These are phyloP conservation scores for Backusella australiensis DNA, from an alignment of 192 early-diverging fungal genomes.

Conservation along the genomic window DNA sequence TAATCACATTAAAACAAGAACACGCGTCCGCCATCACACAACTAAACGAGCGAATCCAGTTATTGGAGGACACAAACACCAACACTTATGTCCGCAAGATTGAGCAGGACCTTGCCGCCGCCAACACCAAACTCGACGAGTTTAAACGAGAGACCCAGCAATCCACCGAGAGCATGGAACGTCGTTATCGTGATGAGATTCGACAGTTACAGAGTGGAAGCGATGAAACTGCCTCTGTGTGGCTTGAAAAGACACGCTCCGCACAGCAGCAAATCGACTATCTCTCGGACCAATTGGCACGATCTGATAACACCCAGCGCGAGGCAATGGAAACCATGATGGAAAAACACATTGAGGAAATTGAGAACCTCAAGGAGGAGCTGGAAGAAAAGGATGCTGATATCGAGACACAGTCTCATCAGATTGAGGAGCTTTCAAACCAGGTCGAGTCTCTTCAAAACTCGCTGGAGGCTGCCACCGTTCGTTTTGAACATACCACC, in stretches of 20 bases:
- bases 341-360: background rate
- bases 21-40: background rate
- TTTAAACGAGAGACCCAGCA: background rate
- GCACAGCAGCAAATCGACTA: conserved; percentile 17
- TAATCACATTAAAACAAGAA: background rate
- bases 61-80: background rate
- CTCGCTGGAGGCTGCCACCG: conserved; percentile 21
- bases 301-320: background rate
- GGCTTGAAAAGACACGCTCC: conserved; percentile 25
- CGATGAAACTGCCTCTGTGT: conserved; percentile 27
- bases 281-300: conserved; percentile 3
- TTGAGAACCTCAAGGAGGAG: background rate
- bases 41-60: background rate
- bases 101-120: background rate
- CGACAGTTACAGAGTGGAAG: conserved; percentile 22
- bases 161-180: conserved; percentile 13
- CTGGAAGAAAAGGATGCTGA: conserved; percentile 9
- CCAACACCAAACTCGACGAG: background rate
- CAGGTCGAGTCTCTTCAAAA: conserved; percentile 23
- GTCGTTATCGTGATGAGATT: conserved; percentile 28
- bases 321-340: background rate
- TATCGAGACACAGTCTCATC: conserved; percentile 10
- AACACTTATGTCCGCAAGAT: background rate
- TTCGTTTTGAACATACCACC: conserved; percentile 17
- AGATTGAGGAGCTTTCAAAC: conserved; percentile 12